A percentile compares a stretch with the other conserved stretches of the same genome.
Conservation (phyloP, 2,329 filamentous ascomycete species). For the Ilyonectria robusta region DNA sequence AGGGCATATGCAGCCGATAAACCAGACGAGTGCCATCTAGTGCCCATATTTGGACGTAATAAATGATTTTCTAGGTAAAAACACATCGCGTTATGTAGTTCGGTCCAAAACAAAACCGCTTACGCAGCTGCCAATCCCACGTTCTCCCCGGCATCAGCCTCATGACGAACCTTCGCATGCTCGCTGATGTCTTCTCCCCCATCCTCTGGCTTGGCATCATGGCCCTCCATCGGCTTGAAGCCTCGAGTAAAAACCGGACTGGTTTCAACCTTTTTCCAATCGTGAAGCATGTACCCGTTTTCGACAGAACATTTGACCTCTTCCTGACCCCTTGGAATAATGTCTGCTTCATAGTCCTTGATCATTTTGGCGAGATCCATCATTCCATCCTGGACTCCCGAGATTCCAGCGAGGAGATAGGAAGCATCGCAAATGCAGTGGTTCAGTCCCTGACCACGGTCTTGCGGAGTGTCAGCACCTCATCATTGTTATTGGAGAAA, state of each 20-base stretch:
- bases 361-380: constrained; percentile 21
- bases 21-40: too few relatives aligned
- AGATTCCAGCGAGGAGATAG: constrained; percentile 30
- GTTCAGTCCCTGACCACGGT: constrained; percentile 43
- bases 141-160: neutral
- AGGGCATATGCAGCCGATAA: too few relatives aligned
- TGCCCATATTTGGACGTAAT: too few relatives aligned
- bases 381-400: constrained; percentile 4
- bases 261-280: constrained; percentile 40
- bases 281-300: constrained; percentile 42
- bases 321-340: constrained; percentile 41
- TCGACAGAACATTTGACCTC: constrained; percentile 44
- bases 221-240: constrained; percentile 43
- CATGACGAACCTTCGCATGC: constrained; percentile 1
- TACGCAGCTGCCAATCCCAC: neutral
- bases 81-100: too few relatives aligned
- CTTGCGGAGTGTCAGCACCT: constrained; percentile 11
- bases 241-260: constrained; percentile 42
- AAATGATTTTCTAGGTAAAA: too few relatives aligned
- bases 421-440: constrained; percentile 41
- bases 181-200: constrained; percentile 8
- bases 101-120: neutral
- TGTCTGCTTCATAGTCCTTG: constrained; percentile 35
- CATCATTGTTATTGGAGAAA: too few relatives aligned
- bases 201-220: constrained; percentile 25